These are phyloP conservation scores for Chenopodium album DNA, from an alignment of 148 eudicot species.

Conservation along the genomic window DNA sequence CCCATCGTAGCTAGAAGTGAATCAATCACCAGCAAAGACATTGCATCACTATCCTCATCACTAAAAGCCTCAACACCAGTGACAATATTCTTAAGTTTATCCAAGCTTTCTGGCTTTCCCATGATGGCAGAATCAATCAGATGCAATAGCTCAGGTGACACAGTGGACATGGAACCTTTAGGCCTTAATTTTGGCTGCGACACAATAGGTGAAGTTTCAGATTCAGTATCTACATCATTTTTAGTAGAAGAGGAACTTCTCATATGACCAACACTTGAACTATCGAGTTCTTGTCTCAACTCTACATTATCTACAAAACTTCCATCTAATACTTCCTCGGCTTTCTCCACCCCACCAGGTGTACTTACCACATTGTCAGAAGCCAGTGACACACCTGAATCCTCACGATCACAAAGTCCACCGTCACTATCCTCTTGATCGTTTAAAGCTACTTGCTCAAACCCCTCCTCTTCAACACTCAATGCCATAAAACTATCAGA, in stretches of 20 bases:
- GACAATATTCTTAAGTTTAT: conserved; percentile 75
- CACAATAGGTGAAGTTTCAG: conserved; percentile 48
- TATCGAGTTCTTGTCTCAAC: conserved; percentile 37
- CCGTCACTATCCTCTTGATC: conserved; percentile 43
- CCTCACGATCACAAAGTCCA: conserved; percentile 31
- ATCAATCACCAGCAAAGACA: conserved; percentile 83
- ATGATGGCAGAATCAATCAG: conserved; percentile 96
- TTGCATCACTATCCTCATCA: conserved; percentile 61
- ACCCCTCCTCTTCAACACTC: conserved; percentile 52
- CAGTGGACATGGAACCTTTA: conserved; percentile 69
- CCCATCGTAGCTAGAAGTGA: conserved; percentile 99
- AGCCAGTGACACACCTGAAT: conserved; percentile 23
- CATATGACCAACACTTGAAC: conserved; percentile 44
- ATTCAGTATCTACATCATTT: conserved; percentile 46
- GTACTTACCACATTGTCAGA: conserved; percentile 39
- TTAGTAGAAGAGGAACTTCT: conserved; percentile 44
- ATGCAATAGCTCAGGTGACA: conserved; percentile 93
- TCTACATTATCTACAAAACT: conserved; percentile 31
- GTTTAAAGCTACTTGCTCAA: conserved; percentile 72
- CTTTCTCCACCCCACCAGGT: conserved; percentile 44
- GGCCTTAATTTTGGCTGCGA: conserved; percentile 66
- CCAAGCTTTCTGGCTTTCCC: conserved; percentile 97
- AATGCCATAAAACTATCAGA: conserved; percentile 27
- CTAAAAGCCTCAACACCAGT: conserved; percentile 71
- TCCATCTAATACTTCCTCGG: conserved; percentile 40